Percentiles rank a stretch among this genome's conserved stretches.
Evolutionary conservation across 2,329 filamentous ascomycete species (phyloP).

Genomic region (Nemania abortiva): DNA sequence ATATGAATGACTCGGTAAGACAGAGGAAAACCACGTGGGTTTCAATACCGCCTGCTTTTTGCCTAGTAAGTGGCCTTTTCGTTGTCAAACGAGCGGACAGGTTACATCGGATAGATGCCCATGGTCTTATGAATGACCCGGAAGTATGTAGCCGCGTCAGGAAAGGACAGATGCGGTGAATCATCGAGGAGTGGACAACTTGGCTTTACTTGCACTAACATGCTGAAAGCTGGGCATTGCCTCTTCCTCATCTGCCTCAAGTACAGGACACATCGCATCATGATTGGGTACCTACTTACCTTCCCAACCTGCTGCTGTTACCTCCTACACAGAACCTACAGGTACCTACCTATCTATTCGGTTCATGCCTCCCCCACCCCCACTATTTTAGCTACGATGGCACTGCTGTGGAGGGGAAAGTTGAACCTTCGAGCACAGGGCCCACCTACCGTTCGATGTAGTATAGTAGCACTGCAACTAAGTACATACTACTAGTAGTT

Average conservation of each 20-base stretch:
- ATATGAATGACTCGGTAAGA: slow-evolving; percentile 13
- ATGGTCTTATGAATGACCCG: neutral
- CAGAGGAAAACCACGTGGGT: slow-evolving; percentile 28
- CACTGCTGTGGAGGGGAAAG: slow-evolving; percentile 1
- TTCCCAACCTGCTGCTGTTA: no score
- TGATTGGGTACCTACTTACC: neutral
- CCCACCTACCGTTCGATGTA: no score
- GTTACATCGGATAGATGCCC: no score
- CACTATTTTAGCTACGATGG: slow-evolving; percentile 4
- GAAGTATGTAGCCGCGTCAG: neutral
- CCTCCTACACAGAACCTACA: no score
- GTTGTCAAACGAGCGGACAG: neutral
- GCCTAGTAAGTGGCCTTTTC: neutral
- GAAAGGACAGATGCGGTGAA: slow-evolving; percentile 3
- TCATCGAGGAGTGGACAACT: slow-evolving; percentile 1
- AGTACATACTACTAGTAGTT: no score
- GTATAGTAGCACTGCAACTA: no score
- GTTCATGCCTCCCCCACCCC: slow-evolving; percentile 4
- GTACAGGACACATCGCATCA: neutral
- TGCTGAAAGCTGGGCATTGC: slow-evolving; percentile 22
- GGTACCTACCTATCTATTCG: neutral
- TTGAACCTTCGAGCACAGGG: neutral
- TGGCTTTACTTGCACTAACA: neutral
- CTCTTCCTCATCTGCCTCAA: neutral
- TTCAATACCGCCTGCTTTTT: neutral